A percentile compares a stretch with the other conserved stretches of the same genome.
These are phyloP conservation scores for Umbelopsis vinacea DNA, from an alignment of 192 early-diverging fungal species.

Conservation along the genomic window DNA sequence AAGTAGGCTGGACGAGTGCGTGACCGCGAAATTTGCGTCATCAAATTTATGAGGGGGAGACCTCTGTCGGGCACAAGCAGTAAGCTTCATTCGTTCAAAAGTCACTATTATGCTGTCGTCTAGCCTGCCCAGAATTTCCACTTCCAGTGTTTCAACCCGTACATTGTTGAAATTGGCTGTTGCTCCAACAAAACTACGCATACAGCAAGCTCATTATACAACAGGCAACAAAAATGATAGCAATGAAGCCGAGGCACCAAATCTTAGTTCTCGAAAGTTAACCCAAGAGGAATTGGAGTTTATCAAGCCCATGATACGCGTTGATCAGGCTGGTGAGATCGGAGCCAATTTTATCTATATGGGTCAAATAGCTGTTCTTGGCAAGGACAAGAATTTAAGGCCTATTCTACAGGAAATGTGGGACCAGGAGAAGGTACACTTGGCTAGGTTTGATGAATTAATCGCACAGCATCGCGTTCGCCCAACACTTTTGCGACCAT, in stretches of 20 bases:
- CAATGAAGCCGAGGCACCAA: not conserved
- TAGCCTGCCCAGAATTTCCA: not conserved
- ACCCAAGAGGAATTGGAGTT: slow-evolving; percentile 58
- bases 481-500: slow-evolving; percentile 81
- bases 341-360: slow-evolving; percentile 96
- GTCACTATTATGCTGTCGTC: not conserved
- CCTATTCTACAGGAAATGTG: slow-evolving; percentile 91
- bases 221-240: not conserved
- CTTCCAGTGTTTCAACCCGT: not conserved
- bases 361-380: slow-evolving; percentile 87
- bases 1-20: not conserved
- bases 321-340: slow-evolving; percentile 96
- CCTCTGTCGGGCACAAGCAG: not conserved
- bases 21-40: slow-evolving; percentile 20
- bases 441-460: slow-evolving; percentile 78
- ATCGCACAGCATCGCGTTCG: slow-evolving; percentile 79
- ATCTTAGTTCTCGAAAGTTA: slow-evolving; percentile 27
- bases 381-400: slow-evolving; percentile 66
- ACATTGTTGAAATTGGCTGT: not conserved
- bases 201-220: not conserved
- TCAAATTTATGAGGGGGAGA: not conserved
- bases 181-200: not conserved
- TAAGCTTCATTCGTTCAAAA: not conserved
- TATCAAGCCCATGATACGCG: slow-evolving; percentile 83
- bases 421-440: slow-evolving; percentile 91